Percentiles rank a stretch among this genome's conserved stretches.
phyloP scores from a whole-genome alignment of 768 basidiomycete genomes.

The Agrocybe chaxingu region DNA sequence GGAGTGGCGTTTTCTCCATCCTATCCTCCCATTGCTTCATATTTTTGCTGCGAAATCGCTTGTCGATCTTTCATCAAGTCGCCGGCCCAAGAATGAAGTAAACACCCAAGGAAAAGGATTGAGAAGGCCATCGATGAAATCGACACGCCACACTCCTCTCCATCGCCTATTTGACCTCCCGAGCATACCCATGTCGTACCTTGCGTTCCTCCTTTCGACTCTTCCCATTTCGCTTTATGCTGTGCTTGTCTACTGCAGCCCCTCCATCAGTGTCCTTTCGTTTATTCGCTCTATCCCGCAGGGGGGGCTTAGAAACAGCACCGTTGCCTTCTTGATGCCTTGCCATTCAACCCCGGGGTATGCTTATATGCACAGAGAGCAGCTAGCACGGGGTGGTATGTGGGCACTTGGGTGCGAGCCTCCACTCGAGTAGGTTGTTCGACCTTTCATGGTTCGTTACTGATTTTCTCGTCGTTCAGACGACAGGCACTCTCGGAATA shows the following conservation, averaged over 20 bases:
- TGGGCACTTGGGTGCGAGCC: conserved; percentile 96
- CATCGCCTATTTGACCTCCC: conserved; percentile 21
- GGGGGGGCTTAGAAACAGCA: conserved; percentile 38
- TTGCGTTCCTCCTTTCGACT: conserved; percentile 46
- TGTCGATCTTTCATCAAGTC: conserved; percentile 36
- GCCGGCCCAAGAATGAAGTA: neutral
- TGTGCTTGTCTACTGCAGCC: conserved; percentile 72
- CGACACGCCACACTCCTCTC: neutral
- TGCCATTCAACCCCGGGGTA: conserved; percentile 97
- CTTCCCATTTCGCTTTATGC: conserved; percentile 68
- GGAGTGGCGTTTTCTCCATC: conserved; percentile 97
- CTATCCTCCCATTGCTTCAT: conserved; percentile 81
- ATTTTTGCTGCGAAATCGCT: conserved; percentile 75
- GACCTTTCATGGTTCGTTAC: neutral
- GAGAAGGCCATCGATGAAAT: neutral
- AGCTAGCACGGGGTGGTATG: conserved; percentile 55
- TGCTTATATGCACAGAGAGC: conserved; percentile 74
- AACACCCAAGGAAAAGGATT: conserved; percentile 1
- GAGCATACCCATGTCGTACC: conserved; percentile 29
- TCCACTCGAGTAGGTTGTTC: conserved; percentile 65
- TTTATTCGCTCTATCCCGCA: conserved; percentile 57
- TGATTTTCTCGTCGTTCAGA: conserved; percentile 24
- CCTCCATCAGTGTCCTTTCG: conserved; percentile 73
- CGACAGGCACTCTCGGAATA: conserved; percentile 55
- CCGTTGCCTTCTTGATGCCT: conserved; percentile 86